A percentile compares a stretch with the other conserved stretches of the same genome.
Evolutionary conservation across 1,284 basidiomycete species (phyloP).

Genomic region (Boletus mariae): DNA sequence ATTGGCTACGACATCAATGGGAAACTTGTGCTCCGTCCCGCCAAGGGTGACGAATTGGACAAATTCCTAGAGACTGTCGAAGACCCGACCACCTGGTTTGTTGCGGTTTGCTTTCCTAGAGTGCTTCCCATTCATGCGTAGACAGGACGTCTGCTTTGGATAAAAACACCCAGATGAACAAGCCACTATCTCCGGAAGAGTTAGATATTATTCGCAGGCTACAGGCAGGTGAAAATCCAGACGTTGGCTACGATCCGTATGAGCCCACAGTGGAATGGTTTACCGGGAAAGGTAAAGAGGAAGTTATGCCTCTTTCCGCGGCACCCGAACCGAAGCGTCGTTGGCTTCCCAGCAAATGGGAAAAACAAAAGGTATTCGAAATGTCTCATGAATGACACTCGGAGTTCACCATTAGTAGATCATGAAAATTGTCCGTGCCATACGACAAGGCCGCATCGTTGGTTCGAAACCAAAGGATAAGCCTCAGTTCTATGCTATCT

Average conservation of each 20-base stretch:
- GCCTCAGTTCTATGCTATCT: slow-evolving; percentile 85
- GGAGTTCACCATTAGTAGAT: slow-evolving; percentile 50
- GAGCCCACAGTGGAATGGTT: slow-evolving; percentile 96
- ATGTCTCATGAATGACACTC: background rate
- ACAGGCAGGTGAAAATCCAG: slow-evolving; percentile 89
- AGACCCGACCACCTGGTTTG: slow-evolving; percentile 85
- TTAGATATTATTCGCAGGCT: slow-evolving; percentile 92
- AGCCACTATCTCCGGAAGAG: slow-evolving; percentile 86
- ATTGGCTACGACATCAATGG: slow-evolving; percentile 97
- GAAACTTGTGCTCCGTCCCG: slow-evolving; percentile 91
- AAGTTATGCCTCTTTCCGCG: slow-evolving; percentile 87
- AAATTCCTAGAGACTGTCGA: slow-evolving; percentile 95
- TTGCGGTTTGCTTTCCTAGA: slow-evolving; percentile 12
- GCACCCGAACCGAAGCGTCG: slow-evolving; percentile 95
- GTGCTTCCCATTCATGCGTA: slow-evolving; percentile 4
- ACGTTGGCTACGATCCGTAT: slow-evolving; percentile 87
- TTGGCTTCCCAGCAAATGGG: slow-evolving; percentile 99
- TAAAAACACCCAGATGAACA: slow-evolving; percentile 83
- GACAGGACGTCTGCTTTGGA: slow-evolving; percentile 90
- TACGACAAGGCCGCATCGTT: slow-evolving; percentile 91
- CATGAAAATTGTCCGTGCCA: slow-evolving; percentile 99
- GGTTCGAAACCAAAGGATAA: slow-evolving; percentile 83
- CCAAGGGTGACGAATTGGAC: slow-evolving; percentile 95
- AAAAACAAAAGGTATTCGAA: slow-evolving; percentile 88
- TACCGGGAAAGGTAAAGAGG: slow-evolving; percentile 92